These are phyloP conservation scores for Amphicarpaea edgeworthii DNA, from an alignment of 306 rosid species.

Conservation along the genomic window DNA sequence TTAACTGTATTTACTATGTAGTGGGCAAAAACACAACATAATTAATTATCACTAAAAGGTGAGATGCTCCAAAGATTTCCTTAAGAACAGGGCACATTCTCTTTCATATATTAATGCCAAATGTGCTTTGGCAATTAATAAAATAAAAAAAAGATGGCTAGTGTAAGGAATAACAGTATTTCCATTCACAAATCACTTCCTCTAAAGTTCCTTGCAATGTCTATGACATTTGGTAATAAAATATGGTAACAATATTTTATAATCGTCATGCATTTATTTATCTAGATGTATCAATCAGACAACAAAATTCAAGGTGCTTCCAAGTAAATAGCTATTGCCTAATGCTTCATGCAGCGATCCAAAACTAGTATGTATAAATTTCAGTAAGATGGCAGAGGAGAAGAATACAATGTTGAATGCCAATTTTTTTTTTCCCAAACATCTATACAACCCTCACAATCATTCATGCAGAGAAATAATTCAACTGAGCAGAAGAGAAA, in stretches of 20 bases:
- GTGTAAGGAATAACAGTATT: neutral
- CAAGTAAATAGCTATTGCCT: slow-evolving; percentile 7
- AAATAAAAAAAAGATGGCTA: neutral
- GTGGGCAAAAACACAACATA: slow-evolving; percentile 3
- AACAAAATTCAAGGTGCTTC: slow-evolving; percentile 15
- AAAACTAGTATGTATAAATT: slow-evolving; percentile 25
- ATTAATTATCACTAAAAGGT: neutral
- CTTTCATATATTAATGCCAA: slow-evolving; percentile 25
- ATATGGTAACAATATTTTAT: neutral
- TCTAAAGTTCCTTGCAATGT: neutral
- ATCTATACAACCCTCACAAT: too few species aligned
- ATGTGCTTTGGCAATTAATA: neutral
- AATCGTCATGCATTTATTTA: slow-evolving; percentile 23
- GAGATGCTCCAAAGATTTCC: slow-evolving; percentile 29
- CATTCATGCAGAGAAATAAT: slow-evolving; percentile 22
- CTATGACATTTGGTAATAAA: slow-evolving; percentile 9
- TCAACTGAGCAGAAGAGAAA: neutral
- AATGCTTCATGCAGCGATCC: slow-evolving; percentile 19
- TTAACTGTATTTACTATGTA: neutral
- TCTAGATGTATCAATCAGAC: slow-evolving; percentile 9
- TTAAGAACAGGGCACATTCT: slow-evolving; percentile 20
- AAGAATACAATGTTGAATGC: neutral
- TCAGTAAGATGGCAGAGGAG: neutral
- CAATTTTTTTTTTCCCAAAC: neutral
- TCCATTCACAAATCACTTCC: neutral